Conservation (phyloP, 305 asterid genomes). For the Fraxinus baroniana region DNA sequence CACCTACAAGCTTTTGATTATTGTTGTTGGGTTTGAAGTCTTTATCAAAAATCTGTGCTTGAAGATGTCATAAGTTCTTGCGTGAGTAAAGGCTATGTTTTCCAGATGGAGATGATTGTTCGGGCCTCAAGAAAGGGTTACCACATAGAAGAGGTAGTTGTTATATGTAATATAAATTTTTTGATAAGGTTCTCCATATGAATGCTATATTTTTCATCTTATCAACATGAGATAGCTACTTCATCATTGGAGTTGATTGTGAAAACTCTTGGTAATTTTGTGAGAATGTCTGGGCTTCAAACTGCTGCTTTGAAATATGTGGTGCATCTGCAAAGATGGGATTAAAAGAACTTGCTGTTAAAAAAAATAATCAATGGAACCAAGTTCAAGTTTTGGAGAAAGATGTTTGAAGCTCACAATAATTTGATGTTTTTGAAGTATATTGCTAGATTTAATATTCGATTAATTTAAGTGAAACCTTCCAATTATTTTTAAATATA, state of each 20-base stretch:
- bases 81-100: conserved; percentile 92
- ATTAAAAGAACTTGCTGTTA: no score
- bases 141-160: conserved; percentile 78
- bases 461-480: neutral
- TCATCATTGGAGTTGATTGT: neutral
- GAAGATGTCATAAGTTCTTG: conserved; percentile 18
- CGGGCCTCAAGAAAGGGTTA: conserved; percentile 43
- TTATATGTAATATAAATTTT: neutral
- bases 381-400: neutral
- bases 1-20: no score
- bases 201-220: conserved; percentile 17
- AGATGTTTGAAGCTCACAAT: neutral
- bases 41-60: no score
- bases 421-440: neutral
- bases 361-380: neutral
- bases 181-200: neutral
- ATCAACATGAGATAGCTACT: neutral
- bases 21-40: no score
- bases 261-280: neutral
- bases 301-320: neutral
- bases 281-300: neutral
- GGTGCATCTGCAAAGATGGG: neutral
- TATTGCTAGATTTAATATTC: neutral
- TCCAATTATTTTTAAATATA: neutral
- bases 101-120: conserved; percentile 99